These are phyloP conservation scores for Austropuccinia psidii DNA, from an alignment of 1,284 basidiomycete genomes.

Conservation along the genomic window DNA sequence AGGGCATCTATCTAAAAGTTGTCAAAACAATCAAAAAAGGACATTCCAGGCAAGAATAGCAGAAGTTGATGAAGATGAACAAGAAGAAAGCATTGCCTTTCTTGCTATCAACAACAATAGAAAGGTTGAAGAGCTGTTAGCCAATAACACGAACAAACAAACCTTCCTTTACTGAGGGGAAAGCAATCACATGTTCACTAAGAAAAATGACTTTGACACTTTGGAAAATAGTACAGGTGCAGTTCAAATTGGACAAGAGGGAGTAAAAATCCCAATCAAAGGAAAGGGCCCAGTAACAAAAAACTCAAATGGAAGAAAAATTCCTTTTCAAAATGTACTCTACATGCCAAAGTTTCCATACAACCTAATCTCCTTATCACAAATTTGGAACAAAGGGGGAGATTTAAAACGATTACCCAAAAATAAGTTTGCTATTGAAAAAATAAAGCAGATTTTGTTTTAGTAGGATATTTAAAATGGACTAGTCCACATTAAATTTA, in stretches of 20 bases:
- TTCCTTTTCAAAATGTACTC: neutral
- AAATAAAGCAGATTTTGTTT: neutral
- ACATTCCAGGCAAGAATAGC: neutral
- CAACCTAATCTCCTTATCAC: conserved; percentile 4
- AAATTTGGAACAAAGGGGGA: neutral
- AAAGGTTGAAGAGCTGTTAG: neutral
- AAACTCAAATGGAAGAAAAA: neutral
- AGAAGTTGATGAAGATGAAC: too few relatives aligned
- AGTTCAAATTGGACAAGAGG: conserved; percentile 14
- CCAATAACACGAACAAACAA: too few relatives aligned
- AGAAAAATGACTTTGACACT: neutral
- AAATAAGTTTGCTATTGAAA: neutral
- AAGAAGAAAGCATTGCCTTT: too few relatives aligned
- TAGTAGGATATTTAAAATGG: neutral
- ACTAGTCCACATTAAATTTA: neutral
- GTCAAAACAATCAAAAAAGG: neutral
- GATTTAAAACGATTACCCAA: neutral
- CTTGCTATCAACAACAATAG: neutral
- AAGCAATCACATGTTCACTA: too few relatives aligned
- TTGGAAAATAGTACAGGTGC: neutral
- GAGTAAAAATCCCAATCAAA: neutral
- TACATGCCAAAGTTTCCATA: conserved; percentile 16
- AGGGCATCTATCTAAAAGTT: neutral
- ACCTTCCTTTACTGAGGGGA: too few relatives aligned
- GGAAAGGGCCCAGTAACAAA: conserved; percentile 12